These are phyloP conservation scores for Nemania diffusa DNA, from an alignment of 2,329 filamentous ascomycete genomes.

Conservation along the genomic window DNA sequence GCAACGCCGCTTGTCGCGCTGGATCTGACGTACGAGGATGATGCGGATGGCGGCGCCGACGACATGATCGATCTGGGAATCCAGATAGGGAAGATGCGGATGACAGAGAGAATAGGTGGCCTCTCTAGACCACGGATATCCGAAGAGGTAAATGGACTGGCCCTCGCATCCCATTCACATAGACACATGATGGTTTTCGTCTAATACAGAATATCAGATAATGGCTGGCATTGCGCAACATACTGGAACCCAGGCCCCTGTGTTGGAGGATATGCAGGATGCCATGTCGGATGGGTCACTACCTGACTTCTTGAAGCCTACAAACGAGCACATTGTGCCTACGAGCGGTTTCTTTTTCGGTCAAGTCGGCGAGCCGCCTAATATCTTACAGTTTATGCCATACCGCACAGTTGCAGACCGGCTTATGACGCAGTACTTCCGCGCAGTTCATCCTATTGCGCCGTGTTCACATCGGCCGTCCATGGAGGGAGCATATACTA, in stretches of 20 bases:
- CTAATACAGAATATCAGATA: constrained; percentile 45
- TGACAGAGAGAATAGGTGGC: constrained; percentile 79
- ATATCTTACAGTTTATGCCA: constrained; percentile 70
- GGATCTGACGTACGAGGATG: constrained; percentile 76
- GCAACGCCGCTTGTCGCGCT: constrained; percentile 70
- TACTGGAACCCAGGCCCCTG: constrained; percentile 36
- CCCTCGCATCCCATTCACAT: constrained; percentile 14
- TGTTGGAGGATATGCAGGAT: constrained; percentile 42
- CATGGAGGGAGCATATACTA: constrained; percentile 71
- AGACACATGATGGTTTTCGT: constrained; percentile 1
- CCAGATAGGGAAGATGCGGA: constrained; percentile 75
- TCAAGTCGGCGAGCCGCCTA: constrained; percentile 58
- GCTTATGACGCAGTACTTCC: constrained; percentile 74
- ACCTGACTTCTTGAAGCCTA: constrained; percentile 70
- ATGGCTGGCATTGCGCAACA: constrained; percentile 49
- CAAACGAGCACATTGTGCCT: constrained; percentile 73
- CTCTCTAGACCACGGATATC: constrained; percentile 75
- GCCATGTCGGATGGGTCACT: constrained; percentile 46
- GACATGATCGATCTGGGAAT: constrained; percentile 79
- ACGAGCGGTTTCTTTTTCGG: constrained; percentile 75
- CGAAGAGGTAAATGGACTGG: constrained; percentile 67
- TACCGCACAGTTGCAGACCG: constrained; percentile 66
- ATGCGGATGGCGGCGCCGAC: constrained; percentile 60
- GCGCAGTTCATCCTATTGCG: constrained; percentile 74
- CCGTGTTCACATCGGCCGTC: constrained; percentile 74